Conservation (phyloP, 768 basidiomycete species). For the Mycena indigotica region DNA sequence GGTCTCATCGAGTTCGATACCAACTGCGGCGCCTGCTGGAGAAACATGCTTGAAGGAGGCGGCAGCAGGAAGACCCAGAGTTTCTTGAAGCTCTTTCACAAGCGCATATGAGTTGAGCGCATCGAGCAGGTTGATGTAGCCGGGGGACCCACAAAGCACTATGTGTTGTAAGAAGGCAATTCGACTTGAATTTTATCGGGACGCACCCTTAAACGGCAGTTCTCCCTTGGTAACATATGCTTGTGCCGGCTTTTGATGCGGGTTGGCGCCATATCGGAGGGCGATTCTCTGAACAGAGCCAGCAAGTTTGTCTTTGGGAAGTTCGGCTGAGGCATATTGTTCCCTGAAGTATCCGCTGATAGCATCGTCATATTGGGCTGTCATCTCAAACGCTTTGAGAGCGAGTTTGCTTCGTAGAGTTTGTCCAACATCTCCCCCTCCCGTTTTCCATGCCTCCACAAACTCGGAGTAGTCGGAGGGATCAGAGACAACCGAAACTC, state of each 20-base stretch:
- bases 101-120: constrained; percentile 96
- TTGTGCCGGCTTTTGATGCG: constrained; percentile 98
- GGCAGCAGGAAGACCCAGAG: constrained; percentile 87
- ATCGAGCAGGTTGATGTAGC: constrained; percentile 97
- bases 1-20: constrained; percentile 73
- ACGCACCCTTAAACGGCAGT: constrained; percentile 88
- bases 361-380: constrained; percentile 91
- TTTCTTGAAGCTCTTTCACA: constrained; percentile 89
- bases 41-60: constrained; percentile 99
- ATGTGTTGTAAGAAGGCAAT: constrained; percentile 1
- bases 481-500: constrained; percentile 87
- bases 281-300: constrained; percentile 80
- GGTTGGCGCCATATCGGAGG: constrained; percentile 95
- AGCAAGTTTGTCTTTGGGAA: constrained; percentile 59
- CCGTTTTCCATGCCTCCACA: constrained; percentile 72
- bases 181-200: background rate
- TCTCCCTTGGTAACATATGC: constrained; percentile 88
- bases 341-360: constrained; percentile 97
- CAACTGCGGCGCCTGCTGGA: constrained; percentile 95
- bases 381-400: constrained; percentile 96
- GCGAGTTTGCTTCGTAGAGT: constrained; percentile 77
- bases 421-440: constrained; percentile 75
- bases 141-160: constrained; percentile 93
- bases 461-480: constrained; percentile 86
- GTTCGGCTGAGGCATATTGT: constrained; percentile 87